Base-by-base conservation (phyloP, 306 rosid genomes). In the Castanospermum australe region DNA sequence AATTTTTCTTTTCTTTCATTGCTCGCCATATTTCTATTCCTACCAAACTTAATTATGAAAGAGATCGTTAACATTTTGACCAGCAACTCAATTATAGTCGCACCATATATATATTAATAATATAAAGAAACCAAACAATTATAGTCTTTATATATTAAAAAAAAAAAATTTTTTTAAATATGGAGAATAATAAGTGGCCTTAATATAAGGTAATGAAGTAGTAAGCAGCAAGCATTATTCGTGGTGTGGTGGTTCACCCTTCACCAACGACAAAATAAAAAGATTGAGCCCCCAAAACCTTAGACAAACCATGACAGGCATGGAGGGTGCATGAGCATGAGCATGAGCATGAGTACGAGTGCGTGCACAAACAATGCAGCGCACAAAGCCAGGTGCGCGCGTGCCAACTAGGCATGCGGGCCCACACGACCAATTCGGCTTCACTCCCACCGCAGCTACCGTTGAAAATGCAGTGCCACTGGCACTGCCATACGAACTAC, bases 361-460 rank as follows among this genome's bases (percentile, higher is more conserved):
- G 66, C 14, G 76, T 79, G 84, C 64, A 63, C 36, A 75, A 80
- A 73, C 88, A 76, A 76, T 60, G 89, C 81, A 84, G 50, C 60
- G 57, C 88, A 75, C 73, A 87, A 45, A 60, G 81, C 86, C 81
- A 81, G 67, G 77, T 80, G 79, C 83, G 82, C 86, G 88, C 95
- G 78, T 88, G 95, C 92, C 87, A 66, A 64, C 81, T 56, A 51
- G 67, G 36, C 73, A 75, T 52, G 18, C 7, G 52, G 67, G 18
- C 28, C 88, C 84, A 82, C 77, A n/a, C 44, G 32, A 44, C 42
- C 63, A 83, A 66, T 74, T 72, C 52, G 73, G 39, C 65, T 28
- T 77, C 76, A 4, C 59, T 56, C 54, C 12, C 35, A 66, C 41
- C 56, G 32, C 59, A 79, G 54, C 64, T 78, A 59, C 75, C 20